Evolutionary conservation across 148 eudicot species (phyloP).

Genomic region (Vaccinium myrtillus): DNA sequence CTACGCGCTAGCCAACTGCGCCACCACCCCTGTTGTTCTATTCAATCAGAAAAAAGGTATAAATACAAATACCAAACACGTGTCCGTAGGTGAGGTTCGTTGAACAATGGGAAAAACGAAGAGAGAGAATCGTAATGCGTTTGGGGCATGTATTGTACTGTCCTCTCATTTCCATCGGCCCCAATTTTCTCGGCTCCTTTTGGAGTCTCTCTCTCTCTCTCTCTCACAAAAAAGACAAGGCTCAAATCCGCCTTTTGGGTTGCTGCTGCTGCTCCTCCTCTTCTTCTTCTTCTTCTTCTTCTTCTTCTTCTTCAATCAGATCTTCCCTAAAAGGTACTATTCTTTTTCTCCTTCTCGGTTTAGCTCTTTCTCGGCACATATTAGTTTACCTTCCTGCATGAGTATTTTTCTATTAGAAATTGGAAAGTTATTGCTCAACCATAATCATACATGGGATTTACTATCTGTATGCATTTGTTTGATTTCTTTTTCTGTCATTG

Average conservation of each 20-base stretch:
- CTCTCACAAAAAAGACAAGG: neutral
- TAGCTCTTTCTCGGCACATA: neutral
- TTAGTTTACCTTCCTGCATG: neutral
- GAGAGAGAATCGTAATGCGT: neutral
- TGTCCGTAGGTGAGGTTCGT: neutral
- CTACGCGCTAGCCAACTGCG: slow-evolving; percentile 64
- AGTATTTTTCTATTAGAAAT: neutral
- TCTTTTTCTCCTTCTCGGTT: neutral
- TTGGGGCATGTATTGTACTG: neutral
- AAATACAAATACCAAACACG: too few relatives aligned
- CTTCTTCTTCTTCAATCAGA: neutral
- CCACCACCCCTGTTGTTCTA: slow-evolving; percentile 34
- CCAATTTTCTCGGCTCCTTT: neutral
- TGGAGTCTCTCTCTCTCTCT: neutral
- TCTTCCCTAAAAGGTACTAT: slow-evolving; percentile 10
- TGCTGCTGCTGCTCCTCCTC: neutral
- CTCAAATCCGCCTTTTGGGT: neutral
- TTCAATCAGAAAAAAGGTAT: too few relatives aligned
- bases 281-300: neutral
- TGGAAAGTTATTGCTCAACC: neutral
- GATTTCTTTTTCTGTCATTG: neutral
- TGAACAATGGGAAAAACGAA: neutral
- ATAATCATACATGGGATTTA: neutral
- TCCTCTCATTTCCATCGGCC: slow-evolving; percentile 13
- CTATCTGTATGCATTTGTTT: neutral